A percentile compares a stretch with the other conserved stretches of the same genome.
Evolutionary conservation across 2,329 filamentous ascomycete genomes (phyloP).

Genomic region (Trichoderma guizhouense): DNA sequence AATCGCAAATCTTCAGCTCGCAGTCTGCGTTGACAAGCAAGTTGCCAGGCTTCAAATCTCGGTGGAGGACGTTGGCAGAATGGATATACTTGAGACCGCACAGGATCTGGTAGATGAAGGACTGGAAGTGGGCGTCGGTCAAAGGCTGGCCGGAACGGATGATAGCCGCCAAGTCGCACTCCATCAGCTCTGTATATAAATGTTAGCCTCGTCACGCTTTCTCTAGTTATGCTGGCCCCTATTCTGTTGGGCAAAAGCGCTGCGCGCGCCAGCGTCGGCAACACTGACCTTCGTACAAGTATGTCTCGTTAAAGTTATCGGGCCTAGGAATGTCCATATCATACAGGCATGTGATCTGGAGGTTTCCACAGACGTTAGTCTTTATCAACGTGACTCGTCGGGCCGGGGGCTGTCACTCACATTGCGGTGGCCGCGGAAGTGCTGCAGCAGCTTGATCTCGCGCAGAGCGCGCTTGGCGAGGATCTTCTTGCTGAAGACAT

Average conservation of each 20-base stretch:
- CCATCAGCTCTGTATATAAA: constrained; percentile 78
- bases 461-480: constrained; percentile 94
- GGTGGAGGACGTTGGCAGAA: constrained; percentile 94
- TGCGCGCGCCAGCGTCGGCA: not conserved
- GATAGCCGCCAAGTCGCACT: constrained; percentile 96
- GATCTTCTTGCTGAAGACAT: constrained; percentile 99
- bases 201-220: constrained; percentile 21
- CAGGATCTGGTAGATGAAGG: constrained; percentile 99
- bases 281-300: constrained; percentile 87
- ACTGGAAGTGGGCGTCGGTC: constrained; percentile 98
- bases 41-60: constrained; percentile 96
- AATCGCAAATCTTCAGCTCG: constrained; percentile 99
- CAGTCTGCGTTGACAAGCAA: constrained; percentile 97
- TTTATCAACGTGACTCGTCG: not conserved
- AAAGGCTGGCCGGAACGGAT: constrained; percentile 95
- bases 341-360: constrained; percentile 93
- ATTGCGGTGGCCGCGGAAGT: constrained; percentile 89
- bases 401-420: constrained; percentile 46
- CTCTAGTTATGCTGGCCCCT: not conserved
- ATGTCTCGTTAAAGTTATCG: constrained; percentile 98
- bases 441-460: constrained; percentile 97
- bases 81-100: constrained; percentile 99
- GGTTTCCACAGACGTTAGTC: not conserved
- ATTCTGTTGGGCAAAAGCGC: not conserved
- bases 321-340: constrained; percentile 99